These are phyloP conservation scores for Cadophora luteo-olivacea DNA, from an alignment of 2,329 filamentous ascomycete genomes.

Conservation along the genomic window DNA sequence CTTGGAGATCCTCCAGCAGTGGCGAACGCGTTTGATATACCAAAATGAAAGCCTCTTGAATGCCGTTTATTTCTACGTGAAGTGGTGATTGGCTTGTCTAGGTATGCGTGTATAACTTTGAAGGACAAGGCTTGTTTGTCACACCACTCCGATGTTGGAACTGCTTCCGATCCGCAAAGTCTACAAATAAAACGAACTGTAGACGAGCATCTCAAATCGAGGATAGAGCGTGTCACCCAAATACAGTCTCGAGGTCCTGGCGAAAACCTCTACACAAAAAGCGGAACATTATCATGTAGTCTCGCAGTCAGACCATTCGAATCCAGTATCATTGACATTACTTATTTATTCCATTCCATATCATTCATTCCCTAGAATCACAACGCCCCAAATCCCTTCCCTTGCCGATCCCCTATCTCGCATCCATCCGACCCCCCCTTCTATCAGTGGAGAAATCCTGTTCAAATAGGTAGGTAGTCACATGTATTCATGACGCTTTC, in stretches of 20 bases:
- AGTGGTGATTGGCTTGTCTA: too few relatives aligned
- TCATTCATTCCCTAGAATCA: not conserved
- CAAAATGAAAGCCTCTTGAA: not conserved
- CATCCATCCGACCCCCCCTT: not conserved
- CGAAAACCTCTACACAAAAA: too few relatives aligned
- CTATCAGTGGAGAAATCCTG: not conserved
- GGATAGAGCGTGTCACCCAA: too few relatives aligned
- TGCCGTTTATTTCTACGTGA: not conserved
- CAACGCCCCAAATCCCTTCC: conserved; percentile 6
- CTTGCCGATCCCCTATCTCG: not conserved
- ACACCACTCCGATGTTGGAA: too few relatives aligned
- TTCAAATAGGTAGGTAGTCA: conserved; percentile 6
- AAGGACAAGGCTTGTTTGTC: too few relatives aligned
- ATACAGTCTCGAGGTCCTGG: too few relatives aligned
- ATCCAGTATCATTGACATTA: not conserved
- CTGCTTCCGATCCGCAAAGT: too few relatives aligned
- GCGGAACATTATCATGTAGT: too few relatives aligned
- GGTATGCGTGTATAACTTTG: too few relatives aligned
- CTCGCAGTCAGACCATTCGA: too few relatives aligned
- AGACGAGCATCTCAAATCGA: too few relatives aligned
- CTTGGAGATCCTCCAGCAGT: not conserved
- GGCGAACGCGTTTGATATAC: conserved; percentile 7
- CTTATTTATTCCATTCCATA: not conserved
- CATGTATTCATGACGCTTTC: conserved; percentile 21
- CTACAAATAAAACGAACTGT: too few relatives aligned